These are phyloP conservation scores for Hypoxylon sp. DNA, from an alignment of 2,329 filamentous ascomycete species.

Conservation along the genomic window DNA sequence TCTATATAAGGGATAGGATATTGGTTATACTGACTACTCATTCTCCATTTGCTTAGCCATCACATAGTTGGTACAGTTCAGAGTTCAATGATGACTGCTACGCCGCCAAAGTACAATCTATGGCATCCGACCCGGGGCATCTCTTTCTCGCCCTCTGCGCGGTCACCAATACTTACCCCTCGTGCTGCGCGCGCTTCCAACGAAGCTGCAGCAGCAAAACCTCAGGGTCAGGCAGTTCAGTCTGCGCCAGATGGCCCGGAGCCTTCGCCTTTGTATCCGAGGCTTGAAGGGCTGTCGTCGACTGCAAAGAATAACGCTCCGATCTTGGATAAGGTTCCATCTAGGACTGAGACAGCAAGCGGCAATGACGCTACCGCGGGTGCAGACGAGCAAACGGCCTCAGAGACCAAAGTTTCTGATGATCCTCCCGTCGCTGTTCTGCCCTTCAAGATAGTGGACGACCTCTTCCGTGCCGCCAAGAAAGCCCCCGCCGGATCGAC, in stretches of 20 bases:
- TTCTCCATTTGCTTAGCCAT: constrained; percentile 7
- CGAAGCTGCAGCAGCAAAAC: constrained; percentile 2
- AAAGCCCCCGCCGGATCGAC: constrained; percentile 53
- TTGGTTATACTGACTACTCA: constrained; percentile 19
- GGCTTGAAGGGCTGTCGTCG: constrained; percentile 5
- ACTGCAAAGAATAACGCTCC: constrained; percentile 2
- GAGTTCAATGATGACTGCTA: constrained; percentile 38
- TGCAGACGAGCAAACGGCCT: constrained; percentile 20
- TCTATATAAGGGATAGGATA: constrained; percentile 18
- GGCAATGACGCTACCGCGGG: background rate
- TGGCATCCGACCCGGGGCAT: constrained; percentile 48
- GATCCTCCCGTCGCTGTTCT: constrained; percentile 50
- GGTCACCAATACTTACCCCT: constrained; percentile 23
- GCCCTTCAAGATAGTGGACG: constrained; percentile 56
- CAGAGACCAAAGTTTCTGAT: constrained; percentile 26
- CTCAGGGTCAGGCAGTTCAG: background rate
- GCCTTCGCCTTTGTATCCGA: constrained; percentile 3
- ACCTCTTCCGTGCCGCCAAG: constrained; percentile 58
- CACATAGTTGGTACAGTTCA: constrained; percentile 2
- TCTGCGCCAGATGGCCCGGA: background rate
- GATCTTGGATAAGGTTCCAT: background rate
- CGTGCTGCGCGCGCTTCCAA: constrained; percentile 17
- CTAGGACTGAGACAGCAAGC: background rate
- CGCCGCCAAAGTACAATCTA: constrained; percentile 41
- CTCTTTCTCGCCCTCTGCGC: constrained; percentile 40